Conservation (phyloP, 192 early-diverging fungal genomes). For the Backusella psychrophila region DNA sequence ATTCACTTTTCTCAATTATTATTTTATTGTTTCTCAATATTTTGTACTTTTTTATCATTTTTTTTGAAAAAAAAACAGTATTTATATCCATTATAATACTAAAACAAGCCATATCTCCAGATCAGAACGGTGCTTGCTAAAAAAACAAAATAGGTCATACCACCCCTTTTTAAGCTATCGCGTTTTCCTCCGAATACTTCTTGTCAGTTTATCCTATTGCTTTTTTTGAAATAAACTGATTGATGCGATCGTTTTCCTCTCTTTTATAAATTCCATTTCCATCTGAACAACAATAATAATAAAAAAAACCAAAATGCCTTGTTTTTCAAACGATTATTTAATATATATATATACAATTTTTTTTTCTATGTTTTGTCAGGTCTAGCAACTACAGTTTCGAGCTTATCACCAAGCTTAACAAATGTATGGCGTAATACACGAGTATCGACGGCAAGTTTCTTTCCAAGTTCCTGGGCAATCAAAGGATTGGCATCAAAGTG, state of each 20-base stretch:
- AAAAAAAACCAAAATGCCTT: not conserved
- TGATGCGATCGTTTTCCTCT: not conserved
- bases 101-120: not conserved
- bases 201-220: not conserved
- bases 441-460: conserved; percentile 63
- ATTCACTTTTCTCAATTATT: no score
- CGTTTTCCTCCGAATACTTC: not conserved
- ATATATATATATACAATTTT: not conserved
- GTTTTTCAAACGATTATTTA: not conserved
- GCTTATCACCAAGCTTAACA: conserved; percentile 64
- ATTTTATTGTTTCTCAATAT: no score
- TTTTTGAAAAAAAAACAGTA: no score
- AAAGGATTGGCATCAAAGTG: conserved; percentile 75
- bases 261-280: not conserved
- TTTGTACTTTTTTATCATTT: no score
- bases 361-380: conserved; percentile 46
- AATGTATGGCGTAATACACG: conserved; percentile 74
- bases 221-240: not conserved
- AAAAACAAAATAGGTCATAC: not conserved
- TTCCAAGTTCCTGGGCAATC: conserved; percentile 57
- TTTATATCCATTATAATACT: no score
- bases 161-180: not conserved
- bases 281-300: not conserved
- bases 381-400: conserved; percentile 53
- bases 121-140: not conserved